phyloP scores from a whole-genome alignment of 169 alveolate species.

The Amoebophrya sp. region DNA sequence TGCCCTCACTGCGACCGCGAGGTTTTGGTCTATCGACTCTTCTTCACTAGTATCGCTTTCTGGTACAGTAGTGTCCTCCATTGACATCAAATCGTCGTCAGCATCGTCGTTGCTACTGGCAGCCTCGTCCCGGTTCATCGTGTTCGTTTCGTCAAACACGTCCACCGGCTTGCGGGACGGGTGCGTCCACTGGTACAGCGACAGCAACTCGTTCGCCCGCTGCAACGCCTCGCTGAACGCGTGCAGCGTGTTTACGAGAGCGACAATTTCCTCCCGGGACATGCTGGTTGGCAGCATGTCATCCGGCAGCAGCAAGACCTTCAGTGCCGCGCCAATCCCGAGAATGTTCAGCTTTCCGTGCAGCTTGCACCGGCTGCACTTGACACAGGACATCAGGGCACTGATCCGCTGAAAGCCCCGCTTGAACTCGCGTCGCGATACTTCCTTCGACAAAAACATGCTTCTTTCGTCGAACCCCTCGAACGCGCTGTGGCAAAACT shows the following conservation, averaged over 20 bases:
- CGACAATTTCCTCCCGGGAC: conserved; percentile 35
- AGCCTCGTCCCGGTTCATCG: neutral
- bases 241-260: conserved; percentile 32
- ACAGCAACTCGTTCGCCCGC: neutral
- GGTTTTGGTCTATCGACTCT: neutral
- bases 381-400: conserved; percentile 32
- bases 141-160: neutral
- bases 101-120: neutral
- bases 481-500: conserved; percentile 25
- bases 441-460: neutral
- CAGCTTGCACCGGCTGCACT: conserved; percentile 30
- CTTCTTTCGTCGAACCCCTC: conserved; percentile 31
- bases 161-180: neutral
- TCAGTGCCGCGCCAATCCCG: conserved; percentile 30
- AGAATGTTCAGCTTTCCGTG: conserved; percentile 33
- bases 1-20: neutral
- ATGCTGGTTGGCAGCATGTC: conserved; percentile 31
- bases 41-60: neutral
- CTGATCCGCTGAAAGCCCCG: conserved; percentile 32
- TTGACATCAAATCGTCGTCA: conserved; percentile 24
- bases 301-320: conserved; percentile 28
- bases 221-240: neutral
- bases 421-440: conserved; percentile 33
- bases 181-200: neutral
- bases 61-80: too few species aligned